Base-by-base conservation (phyloP, 805 yeast genomes). In the Isabelozyma rhagii region DNA sequence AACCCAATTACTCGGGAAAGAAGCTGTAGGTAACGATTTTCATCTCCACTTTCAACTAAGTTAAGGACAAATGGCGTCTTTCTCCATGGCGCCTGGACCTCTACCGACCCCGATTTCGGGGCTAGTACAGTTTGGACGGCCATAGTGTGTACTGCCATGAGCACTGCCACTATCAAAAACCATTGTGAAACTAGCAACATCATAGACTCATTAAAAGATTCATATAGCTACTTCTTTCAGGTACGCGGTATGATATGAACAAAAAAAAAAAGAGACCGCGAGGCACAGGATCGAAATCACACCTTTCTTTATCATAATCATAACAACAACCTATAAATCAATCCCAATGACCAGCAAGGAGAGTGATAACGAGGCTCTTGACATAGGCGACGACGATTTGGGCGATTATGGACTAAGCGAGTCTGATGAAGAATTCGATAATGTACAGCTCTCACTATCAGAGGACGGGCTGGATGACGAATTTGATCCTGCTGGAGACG, bases 21-120 rank as follows among this genome's bases (percentile, higher is more conserved):
- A 7, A 76, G 56, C 36, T 10, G 36, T 0, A 61, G 42, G 53
- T 77, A 78, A 3, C 72, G 51, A 0, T 72, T 55, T 31, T 68
- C 72, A 51, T 79, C 63, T 10, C 36, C 36, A 15, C 78, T 65
- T 55, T 80, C 84, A 13, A 74, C 44, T 41, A 79, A 67, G 49
- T 72, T 68, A 43, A 79, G 56, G 27, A 66, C 59, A 52, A 77
- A 79, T 1, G 78, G 73, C 0, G 79, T 67, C 25, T 56, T 51
- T 6, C 51, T 47, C 82, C 82, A 78, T 28, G 59, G 64, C 5
- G 78, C 71, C 8, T 61, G 62, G 40, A 75, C 52, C 4, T 61
- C 52, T 34, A 75, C 36, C 7, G 36, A 31, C 5, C n/a, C 8
- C n/a, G 36, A 31, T 10, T 31, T 31, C n/a, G 36, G 36, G 36